Evolutionary conservation across 2,329 filamentous ascomycete species (phyloP).

Genomic region (Aspergillus novofumigatus): DNA sequence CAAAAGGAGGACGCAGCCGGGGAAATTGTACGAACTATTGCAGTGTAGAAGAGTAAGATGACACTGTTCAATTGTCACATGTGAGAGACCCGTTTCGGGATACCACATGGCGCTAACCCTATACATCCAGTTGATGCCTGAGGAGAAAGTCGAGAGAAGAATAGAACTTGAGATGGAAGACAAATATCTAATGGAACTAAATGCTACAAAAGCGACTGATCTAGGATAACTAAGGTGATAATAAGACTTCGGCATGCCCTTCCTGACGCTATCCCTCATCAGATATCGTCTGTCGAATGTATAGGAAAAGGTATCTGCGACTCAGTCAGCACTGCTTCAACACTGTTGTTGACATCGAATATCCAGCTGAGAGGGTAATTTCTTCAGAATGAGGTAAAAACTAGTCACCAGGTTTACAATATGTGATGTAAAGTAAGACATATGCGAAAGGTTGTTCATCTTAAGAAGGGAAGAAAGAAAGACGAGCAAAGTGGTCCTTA

Average conservation of each 20-base stretch:
- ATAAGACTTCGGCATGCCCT: neutral
- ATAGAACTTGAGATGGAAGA: neutral
- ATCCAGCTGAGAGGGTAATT: neutral
- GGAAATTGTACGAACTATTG: neutral
- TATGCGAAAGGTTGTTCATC: neutral
- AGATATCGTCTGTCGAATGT: neutral
- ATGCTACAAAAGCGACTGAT: neutral
- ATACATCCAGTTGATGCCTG: neutral
- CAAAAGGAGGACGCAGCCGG: neutral
- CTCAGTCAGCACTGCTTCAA: neutral
- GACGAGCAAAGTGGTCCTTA: neutral
- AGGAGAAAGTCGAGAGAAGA: neutral
- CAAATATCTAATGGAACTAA: neutral
- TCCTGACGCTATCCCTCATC: neutral
- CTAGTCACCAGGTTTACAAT: neutral
- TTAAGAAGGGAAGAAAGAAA: neutral
- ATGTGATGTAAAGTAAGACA: neutral
- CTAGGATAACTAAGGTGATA: neutral
- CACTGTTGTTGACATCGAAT: neutral
- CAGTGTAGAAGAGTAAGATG: neutral
- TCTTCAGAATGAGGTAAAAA: neutral
- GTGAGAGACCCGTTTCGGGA: neutral
- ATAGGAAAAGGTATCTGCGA: neutral
- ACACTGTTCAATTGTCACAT: neutral
- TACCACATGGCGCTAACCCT: neutral